Base-by-base conservation (phyloP, 1,284 basidiomycete genomes). In the Sanghuangporus sanghuang region DNA sequence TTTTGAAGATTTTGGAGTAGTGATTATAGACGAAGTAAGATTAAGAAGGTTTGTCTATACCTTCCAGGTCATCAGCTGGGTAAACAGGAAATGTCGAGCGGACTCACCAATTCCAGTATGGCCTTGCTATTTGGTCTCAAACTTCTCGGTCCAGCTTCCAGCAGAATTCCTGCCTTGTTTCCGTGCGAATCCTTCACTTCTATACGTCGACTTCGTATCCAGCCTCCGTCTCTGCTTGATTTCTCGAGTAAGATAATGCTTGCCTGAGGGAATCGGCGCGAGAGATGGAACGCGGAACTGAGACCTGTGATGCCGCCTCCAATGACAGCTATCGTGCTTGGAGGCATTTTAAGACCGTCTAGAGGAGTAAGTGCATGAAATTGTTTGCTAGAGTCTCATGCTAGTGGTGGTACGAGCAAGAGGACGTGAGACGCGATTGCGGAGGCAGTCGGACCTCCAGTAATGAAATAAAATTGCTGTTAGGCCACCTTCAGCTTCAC, bases 251-350 rank as follows among this genome's bases (percentile, higher is more conserved):
- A 69, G 0, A 87, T 82, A 60, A 97, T 84, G 23, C 73, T 75
- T 0, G 82, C 73, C 1, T 76, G 72, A 0, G 86, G 86, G 65
- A 92, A 87, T 6, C 82, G 79, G 59, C 87, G 79, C 5, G 89
- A 79, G 18, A 95, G 84, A 70, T 93, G 84, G 71, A 88, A 92
- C 1, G 93, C 90, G 14, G 91, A 83, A 0, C 92, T 87, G 14
- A 96, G 82, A 6, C 94, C 94, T 0, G 90, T 83, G 53, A 96
- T 79, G 18, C 93, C 93, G 2, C 89, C 92, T 1, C 93, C 94
- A 7, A 96, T 76, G 64, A 96, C 76, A 16, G 86, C 85, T 55
- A 93, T 83, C 66, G 79, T 78, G 6, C 67, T 67, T 16, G 71
- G 74, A 18, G 68, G 48, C 69, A 72, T 72, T 38, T 35, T 38